Conservation (phyloP, 257 asterid genomes). For the Ehretia macrophylla region DNA sequence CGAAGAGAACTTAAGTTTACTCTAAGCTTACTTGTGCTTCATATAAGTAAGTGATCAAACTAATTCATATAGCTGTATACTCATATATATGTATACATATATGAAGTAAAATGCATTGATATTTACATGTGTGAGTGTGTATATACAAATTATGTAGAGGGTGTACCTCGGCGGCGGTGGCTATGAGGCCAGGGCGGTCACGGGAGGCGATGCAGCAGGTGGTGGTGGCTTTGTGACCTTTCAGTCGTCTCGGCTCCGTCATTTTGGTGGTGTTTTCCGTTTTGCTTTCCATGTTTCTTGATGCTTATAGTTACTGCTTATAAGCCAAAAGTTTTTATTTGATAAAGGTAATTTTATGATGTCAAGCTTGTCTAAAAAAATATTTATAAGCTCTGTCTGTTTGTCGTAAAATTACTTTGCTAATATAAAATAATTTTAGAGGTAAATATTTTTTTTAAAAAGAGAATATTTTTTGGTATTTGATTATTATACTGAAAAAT, state of each 20-base stretch:
- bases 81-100: neutral
- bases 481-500: too few relatives aligned
- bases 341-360: too few relatives aligned
- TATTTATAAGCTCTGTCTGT: too few relatives aligned
- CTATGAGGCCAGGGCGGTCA: constrained; percentile 65
- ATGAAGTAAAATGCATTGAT: neutral
- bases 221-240: constrained; percentile 69
- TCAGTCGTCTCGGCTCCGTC: constrained; percentile 66
- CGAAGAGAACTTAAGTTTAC: neutral
- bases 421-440: too few relatives aligned
- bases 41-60: neutral
- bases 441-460: too few relatives aligned
- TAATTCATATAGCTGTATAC: neutral
- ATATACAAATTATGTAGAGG: neutral
- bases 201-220: constrained; percentile 79
- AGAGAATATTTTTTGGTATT: too few relatives aligned
- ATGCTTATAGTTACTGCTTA: too few relatives aligned
- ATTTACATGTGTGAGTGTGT: neutral
- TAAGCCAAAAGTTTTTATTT: too few relatives aligned
- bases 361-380: too few relatives aligned
- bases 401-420: too few relatives aligned
- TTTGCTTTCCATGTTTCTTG: too few relatives aligned
- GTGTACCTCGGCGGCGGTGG: constrained; percentile 78
- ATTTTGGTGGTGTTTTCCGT: constrained; percentile 1
- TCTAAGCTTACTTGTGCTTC: neutral